Base-by-base conservation (phyloP, 176 grass and related monocot genomes). In the Aegilops longissima region DNA sequence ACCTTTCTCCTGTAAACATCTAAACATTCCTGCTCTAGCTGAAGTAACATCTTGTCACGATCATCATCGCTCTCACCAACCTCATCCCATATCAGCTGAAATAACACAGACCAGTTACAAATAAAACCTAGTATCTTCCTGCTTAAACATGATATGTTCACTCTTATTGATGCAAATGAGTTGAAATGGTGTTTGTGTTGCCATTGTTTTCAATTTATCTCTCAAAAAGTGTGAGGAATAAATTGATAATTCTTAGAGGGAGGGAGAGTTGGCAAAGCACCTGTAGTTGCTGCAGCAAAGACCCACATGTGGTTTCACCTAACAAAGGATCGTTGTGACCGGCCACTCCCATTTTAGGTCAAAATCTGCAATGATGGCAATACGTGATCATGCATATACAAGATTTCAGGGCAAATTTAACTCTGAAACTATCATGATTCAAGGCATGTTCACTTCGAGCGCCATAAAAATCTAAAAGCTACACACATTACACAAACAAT, bases 71-170 rank as follows among this genome's bases (percentile, higher is more conserved):
- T 94, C 86, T 96, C 96, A 63, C 96, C 93, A 90, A 96, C 96
- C 82, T 98, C 96, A 24, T 98, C 93, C 93, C 93, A 98, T 82
- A 98, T 98, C 66, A 92, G 8, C 96, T 98, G 82, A 85, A 93
- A 90, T 45, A 89, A 74, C 58, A 90, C 13, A 39, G 5, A 8
- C 39, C 33, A 77, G 23, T 81, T 30, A 90, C 18, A 45, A 75
- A 34, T 56, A 23, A 21, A 83, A 82, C 73, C 62, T 47, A 73
- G 12, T 72, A 49, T 36, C 59, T 66, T 76, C 66, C 30, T 35
- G 25, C 12, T 44, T 54, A 61, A 77, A 72, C 11, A 82, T 34
- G 66, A 0, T 56, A 84, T 85, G 30, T 63, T 72, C 51, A 79
- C 54, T 54, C 56, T 65, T 71, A 24, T 25, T 79, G 36, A 77